Evolutionary conservation across 768 basidiomycete genomes (phyloP), one percentile per base, ranked within the genome.

Genomic region (Termitomyces sp.): DNA sequence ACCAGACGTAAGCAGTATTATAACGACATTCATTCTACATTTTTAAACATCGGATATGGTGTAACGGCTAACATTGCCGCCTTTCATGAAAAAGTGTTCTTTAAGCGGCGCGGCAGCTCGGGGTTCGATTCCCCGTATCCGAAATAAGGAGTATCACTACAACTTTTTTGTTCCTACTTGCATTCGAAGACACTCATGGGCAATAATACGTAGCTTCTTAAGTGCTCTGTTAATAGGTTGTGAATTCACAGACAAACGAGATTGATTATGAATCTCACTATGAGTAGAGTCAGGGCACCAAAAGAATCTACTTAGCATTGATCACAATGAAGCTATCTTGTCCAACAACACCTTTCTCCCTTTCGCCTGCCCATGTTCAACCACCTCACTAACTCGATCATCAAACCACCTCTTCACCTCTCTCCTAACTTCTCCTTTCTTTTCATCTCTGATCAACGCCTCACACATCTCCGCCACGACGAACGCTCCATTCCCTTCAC

Each of bases 401-500:
- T 66, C 70, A 65, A 93, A 89, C 86, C 85, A 88, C 8, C 54
- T 63, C 64, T 77, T 83, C 50, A 88, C 63, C 30, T 58, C 74
- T 59, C 66, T 65, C 62, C 75, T 76, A 56, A 75, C 76, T 22
- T 69, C 70, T 9, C 66, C 65, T 14, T 58, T 19, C 35, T 54
- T 68, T 4, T 72, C 74, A 26, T 71, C 72, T 28, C 62, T 63
- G 6, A 71, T 56, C 41, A 88, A 68, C 26, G 85, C 77, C 60
- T 84, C 84, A 64, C 86, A 79, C 30, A 91, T 71, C 65, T 87
- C 90, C 0, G 85, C 83, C 2, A 93, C 75, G 15, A 93, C 80
- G 61, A 93, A 94, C 5, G 83, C 77, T 0, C 91, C 91, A 50
- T 82, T 79, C 15, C 78, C 71, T 24, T 74, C 73, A 2, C 81